These are phyloP conservation scores for Dioscorea zingiberensis DNA, from an alignment of 106 monocot genomes.

Conservation along the genomic window DNA sequence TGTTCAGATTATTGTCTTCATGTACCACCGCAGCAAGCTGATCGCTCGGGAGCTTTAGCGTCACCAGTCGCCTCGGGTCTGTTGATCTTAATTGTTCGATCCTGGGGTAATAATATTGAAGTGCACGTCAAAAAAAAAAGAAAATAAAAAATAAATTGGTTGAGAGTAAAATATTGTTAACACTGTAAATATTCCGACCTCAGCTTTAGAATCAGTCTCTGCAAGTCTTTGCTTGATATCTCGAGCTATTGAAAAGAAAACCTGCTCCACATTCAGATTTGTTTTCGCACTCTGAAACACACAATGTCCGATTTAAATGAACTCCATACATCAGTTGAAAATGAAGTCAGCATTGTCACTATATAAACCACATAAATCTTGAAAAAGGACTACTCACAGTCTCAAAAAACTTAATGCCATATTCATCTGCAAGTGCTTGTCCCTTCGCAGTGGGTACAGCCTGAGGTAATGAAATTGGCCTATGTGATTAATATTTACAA, in stretches of 20 bases:
- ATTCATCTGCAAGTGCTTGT: constrained; percentile 95
- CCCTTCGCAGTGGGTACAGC: constrained; percentile 93
- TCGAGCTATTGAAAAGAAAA: constrained; percentile 92
- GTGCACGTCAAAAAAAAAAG: no score
- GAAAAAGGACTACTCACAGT: constrained; percentile 37
- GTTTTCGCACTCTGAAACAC: constrained; percentile 87
- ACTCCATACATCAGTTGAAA: neutral
- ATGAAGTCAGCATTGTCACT: neutral
- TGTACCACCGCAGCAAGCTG: constrained; percentile 70
- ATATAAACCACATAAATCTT: neutral
- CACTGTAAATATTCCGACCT: constrained; percentile 29
- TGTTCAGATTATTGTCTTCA: neutral
- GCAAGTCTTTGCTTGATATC: constrained; percentile 92
- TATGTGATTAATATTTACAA: no score
- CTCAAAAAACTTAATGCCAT: constrained; percentile 91
- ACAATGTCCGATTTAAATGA: neutral
- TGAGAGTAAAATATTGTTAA: neutral
- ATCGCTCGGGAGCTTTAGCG: constrained; percentile 38
- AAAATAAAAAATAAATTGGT: no score
- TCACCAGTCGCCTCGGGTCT: constrained; percentile 47
- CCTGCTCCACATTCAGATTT: constrained; percentile 90
- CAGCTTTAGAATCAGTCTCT: constrained; percentile 70
- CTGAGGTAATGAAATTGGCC: constrained; percentile 19
- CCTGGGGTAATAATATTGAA: constrained; percentile 24
- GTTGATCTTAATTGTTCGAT: constrained; percentile 70